Evolutionary conservation across 306 rosid species (phyloP).

Genomic region (Fragaria ananassa): DNA sequence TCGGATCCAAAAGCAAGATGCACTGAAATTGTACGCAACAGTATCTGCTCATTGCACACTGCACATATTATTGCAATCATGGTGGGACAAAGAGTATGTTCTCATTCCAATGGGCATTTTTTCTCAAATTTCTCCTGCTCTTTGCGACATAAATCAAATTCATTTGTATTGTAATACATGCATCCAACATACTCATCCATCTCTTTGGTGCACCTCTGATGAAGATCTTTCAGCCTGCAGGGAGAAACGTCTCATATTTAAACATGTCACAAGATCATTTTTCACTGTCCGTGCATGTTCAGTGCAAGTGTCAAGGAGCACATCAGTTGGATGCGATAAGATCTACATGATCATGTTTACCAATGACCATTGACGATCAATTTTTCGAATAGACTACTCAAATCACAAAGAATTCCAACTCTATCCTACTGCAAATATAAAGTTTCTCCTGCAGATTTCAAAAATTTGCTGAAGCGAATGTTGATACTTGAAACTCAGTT

Average conservation of each 20-base stretch:
- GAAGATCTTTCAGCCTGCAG: constrained; percentile 90
- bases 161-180: constrained; percentile 93
- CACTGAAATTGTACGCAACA: constrained; percentile 30
- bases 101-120: constrained; percentile 75
- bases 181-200: constrained; percentile 88
- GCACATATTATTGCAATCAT: constrained; percentile 44
- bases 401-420: constrained; percentile 3
- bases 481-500: background rate
- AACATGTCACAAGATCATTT: background rate
- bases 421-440: background rate
- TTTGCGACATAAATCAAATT: constrained; percentile 92
- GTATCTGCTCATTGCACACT: constrained; percentile 47
- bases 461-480: background rate
- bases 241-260: constrained; percentile 14
- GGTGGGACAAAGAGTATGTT: constrained; percentile 2
- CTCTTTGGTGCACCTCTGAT: constrained; percentile 85
- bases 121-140: constrained; percentile 84
- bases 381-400: background rate
- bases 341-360: background rate
- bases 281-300: background rate
- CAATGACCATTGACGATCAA: background rate
- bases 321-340: background rate
- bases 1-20: constrained; percentile 28
- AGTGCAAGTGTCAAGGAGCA: background rate
- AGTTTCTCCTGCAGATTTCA: background rate